Base-by-base conservation (phyloP, 495 filamentous ascomycete species). In the Neurospora africana region DNA sequence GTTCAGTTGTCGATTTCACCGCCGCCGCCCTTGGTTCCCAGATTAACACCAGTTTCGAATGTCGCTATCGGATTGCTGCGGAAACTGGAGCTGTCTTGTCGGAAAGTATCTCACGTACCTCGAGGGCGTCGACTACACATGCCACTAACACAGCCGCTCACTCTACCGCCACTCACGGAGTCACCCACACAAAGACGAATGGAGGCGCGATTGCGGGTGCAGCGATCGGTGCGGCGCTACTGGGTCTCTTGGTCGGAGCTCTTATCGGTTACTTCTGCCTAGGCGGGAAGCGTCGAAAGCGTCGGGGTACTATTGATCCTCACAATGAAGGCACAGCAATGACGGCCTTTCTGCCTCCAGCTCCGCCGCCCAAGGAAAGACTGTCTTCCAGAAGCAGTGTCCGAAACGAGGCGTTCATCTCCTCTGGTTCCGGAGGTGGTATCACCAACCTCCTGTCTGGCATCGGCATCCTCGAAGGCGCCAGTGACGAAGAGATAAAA, bases 401-500 rank as follows among this genome's bases (percentile, higher is more conserved):
- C 53, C 6, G 27, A 4, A 65, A 65, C 53, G 53, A 65, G 3
- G 53, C 53, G 15, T 19, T 65, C 5, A 27, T 65, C 0, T 8
- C 53, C 5, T 33, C 27, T 19, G 27, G 6, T 17, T 3, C 2
- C 2, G 53, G 11, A 9, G 53, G 27, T 33, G 6, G 53, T 33
- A 33, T 33, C 15, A 35, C 19, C 13, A 35, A 65, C 27, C 15
- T 65, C 53, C 53, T 65, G 6, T 65, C 53, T 10, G 6, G 23
- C 30, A 65, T 65, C 15, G 53, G 53, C 15, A 65, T 81, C 23
- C 73, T 78, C 39, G 77, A 78, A 35, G 44, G 78, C 33, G 75
- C 72, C 3, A 71, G 79, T 0, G 78, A 81, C 73, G 71, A 72
- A 10, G 77, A 78, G 17, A 74, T 81, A 39, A 68, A 74, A 10